Evolutionary conservation across 306 rosid species (phyloP), one percentile per base, ranked within the genome.

Genomic region (Medicago lupulina): DNA sequence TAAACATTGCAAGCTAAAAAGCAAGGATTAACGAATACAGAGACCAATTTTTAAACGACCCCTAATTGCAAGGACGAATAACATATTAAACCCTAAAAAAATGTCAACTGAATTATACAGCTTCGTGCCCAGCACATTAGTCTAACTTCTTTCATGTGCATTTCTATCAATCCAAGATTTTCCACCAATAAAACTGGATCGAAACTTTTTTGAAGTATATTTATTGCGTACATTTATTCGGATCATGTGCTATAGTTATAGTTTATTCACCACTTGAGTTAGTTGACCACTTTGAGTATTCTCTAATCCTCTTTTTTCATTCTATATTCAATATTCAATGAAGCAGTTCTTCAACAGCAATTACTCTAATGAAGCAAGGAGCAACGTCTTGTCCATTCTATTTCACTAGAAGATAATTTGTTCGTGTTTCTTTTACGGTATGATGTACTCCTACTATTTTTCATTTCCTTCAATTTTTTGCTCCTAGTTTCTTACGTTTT

Each of bases 121-220:
- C 12, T 57, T 60, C 46, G 13, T 80, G 57, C 64, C 17, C 18
- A 9, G 59, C 54, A 47, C 40, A 50, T 41, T 21, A 68, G 40
- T 13, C 39, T 50, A n/a, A 17, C 4, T 47, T 2, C 11, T 41
- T 12, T 60, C 82, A 71, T 15, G 75, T 54, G 81, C 7, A 68
- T 67, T 79, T 71, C 85, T 81, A 73, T 71, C 46, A 31, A 70
- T 53, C 54, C 51, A 80, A 77, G 75, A 60, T 46, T 25, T 58
- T 55, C 40, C 19, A 63, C 83, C 88, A 57, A 80, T 70, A 65
- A 78, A 64, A 5, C 75, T 70, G 81, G 88, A 85, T 85, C 85
- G 15, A 5, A 57, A 57, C 23, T 3, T 38, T 46, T 77, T 73
- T 31, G 28, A 66, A 44, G 3, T n/a, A 65, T 63, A 68, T 63